Conservation (phyloP, 1,284 basidiomycete species). For the Apiotrichum laibachii region DNA sequence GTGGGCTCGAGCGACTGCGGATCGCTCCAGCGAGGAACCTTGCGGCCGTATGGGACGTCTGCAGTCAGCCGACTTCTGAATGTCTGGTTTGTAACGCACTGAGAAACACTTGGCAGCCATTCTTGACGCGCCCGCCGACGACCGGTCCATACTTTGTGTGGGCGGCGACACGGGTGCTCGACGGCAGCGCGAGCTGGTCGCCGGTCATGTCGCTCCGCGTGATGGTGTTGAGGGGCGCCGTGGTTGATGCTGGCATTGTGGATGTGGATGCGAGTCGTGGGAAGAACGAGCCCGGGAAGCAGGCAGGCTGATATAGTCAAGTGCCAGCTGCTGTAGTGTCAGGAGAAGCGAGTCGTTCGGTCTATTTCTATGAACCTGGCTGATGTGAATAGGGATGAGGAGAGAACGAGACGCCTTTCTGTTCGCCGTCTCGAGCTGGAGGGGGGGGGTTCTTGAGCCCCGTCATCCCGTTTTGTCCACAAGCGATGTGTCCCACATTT, state of each 20-base stretch:
- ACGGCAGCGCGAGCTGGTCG: slow-evolving; percentile 35
- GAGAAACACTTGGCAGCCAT: slow-evolving; percentile 39
- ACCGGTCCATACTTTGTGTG: slow-evolving; percentile 30
- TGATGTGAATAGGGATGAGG: no score
- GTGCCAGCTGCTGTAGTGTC: no score
- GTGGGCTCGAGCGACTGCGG: slow-evolving; percentile 58
- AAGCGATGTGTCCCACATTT: no score
- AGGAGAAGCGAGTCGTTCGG: no score
- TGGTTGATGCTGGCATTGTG: slow-evolving; percentile 14
- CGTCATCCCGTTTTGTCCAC: no score
- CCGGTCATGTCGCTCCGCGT: slow-evolving; percentile 30
- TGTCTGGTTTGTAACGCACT: slow-evolving; percentile 23
- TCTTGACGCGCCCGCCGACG: slow-evolving; percentile 30
- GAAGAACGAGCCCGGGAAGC: neutral
- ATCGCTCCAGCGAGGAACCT: slow-evolving; percentile 63
- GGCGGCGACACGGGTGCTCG: slow-evolving; percentile 22
- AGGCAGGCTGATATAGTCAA: neutral
- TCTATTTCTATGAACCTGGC: no score
- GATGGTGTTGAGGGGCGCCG: slow-evolving; percentile 19
- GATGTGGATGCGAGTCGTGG: neutral
- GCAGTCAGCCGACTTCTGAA: neutral
- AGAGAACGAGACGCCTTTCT: no score
- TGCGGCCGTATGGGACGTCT: slow-evolving; percentile 72
- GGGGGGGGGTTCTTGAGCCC: no score
- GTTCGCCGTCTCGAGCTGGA: no score